Evolutionary conservation across 139 green algal genomes (phyloP).

Genomic region (Axilococcus clingmanii): DNA sequence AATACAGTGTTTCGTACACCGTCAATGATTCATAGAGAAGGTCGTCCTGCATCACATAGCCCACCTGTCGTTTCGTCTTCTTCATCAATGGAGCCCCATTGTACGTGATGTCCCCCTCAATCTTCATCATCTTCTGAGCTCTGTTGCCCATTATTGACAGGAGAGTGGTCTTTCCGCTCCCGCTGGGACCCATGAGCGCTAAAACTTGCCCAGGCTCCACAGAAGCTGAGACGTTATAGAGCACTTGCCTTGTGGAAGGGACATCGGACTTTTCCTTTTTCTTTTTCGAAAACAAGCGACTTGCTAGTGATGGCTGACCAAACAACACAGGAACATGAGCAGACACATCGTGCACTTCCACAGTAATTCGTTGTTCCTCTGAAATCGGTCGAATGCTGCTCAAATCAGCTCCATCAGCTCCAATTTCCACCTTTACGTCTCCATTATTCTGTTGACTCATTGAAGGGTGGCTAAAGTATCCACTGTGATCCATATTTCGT

Average conservation of each 20-base stretch:
- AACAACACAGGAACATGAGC: background rate
- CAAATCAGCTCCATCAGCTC: background rate
- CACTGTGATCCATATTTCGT: no score
- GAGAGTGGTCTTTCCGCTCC: slow-evolving; percentile 71
- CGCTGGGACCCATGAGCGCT: slow-evolving; percentile 54
- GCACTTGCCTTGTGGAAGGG: slow-evolving; percentile 24
- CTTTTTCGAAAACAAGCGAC: background rate
- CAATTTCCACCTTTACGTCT: no score
- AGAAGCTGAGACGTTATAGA: slow-evolving; percentile 34
- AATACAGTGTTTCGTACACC: slow-evolving; percentile 64
- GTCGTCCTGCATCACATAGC: slow-evolving; percentile 81
- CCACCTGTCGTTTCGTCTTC: slow-evolving; percentile 29
- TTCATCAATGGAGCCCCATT: slow-evolving; percentile 63
- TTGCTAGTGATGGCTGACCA: background rate
- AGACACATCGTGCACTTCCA: background rate
- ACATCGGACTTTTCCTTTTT: background rate
- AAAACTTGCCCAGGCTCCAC: slow-evolving; percentile 40
- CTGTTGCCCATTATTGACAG: slow-evolving; percentile 59
- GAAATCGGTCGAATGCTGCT: background rate
- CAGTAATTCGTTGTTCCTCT: background rate
- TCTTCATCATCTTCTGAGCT: slow-evolving; percentile 24
- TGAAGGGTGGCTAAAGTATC: no score
- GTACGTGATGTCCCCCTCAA: slow-evolving; percentile 47
- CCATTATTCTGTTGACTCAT: no score
- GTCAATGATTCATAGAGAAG: slow-evolving; percentile 71